Percentiles rank a stretch among this genome's conserved stretches.
Evolutionary conservation across 306 rosid species (phyloP).

Genomic region (Malus fusca): DNA sequence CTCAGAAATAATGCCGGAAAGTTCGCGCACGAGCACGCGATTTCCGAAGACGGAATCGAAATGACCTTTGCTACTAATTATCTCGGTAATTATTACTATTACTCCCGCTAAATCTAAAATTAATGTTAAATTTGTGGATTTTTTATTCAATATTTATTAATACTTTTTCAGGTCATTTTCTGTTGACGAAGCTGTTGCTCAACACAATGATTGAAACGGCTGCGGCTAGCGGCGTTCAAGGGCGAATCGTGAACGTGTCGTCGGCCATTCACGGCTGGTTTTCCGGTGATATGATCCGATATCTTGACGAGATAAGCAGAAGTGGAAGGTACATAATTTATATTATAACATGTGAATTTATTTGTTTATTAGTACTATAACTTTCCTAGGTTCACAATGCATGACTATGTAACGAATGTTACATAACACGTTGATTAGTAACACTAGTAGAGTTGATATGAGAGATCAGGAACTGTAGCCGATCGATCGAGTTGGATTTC

Average conservation of each 20-base stretch:
- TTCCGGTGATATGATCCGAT: conserved; percentile 53
- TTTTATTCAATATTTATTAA: not conserved
- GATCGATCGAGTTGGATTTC: not conserved
- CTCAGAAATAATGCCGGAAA: conserved; percentile 86
- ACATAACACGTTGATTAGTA: too few relatives aligned
- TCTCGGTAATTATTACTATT: conserved; percentile 28
- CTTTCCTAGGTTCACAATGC: too few relatives aligned
- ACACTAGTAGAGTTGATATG: too few relatives aligned
- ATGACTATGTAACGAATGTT: too few relatives aligned
- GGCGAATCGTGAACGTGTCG: conserved; percentile 79
- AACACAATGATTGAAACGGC: conserved; percentile 71
- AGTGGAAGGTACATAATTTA: conserved; percentile 26
- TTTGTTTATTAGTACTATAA: too few relatives aligned
- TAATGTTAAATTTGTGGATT: not conserved
- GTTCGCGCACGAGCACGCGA: conserved; percentile 59
- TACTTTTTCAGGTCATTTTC: conserved; percentile 61
- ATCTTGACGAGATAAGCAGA: conserved; percentile 55
- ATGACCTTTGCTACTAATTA: conserved; percentile 92
- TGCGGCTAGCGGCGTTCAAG: conserved; percentile 44
- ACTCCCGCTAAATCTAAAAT: not conserved
- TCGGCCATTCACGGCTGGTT: conserved; percentile 78
- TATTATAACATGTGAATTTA: too few relatives aligned
- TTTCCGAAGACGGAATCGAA: conserved; percentile 81
- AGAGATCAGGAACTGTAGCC: not conserved
- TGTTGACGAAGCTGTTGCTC: conserved; percentile 59